Percentiles rank a stretch among this genome's conserved stretches.
These are phyloP conservation scores for Leccinum truebloodii DNA, from an alignment of 768 basidiomycete species.

Conservation along the genomic window DNA sequence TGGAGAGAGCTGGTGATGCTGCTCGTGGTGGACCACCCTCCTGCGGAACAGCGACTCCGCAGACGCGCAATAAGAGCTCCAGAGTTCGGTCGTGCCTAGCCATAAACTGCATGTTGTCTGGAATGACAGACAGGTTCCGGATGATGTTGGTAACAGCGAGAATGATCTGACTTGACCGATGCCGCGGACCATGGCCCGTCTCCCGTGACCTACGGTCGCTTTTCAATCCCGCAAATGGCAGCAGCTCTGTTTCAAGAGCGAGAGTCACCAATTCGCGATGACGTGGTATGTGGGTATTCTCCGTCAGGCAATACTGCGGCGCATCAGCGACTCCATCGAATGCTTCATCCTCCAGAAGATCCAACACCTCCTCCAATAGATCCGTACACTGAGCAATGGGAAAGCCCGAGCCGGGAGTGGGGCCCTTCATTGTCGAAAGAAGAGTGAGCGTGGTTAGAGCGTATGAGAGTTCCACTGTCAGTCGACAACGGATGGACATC, in stretches of 20 bases:
- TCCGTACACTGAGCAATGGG: constrained; percentile 76
- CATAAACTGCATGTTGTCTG: constrained; percentile 70
- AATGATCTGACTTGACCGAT: constrained; percentile 63
- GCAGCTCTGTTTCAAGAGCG: constrained; percentile 56
- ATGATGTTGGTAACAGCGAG: constrained; percentile 76
- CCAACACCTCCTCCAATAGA: constrained; percentile 82
- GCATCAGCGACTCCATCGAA: constrained; percentile 52
- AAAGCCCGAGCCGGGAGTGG: constrained; percentile 59
- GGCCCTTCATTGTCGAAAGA: constrained; percentile 74
- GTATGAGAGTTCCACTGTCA: constrained; percentile 84
- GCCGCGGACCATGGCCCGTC: constrained; percentile 53
- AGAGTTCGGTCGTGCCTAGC: constrained; percentile 64
- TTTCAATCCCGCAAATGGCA: constrained; percentile 61
- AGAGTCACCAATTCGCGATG: constrained; percentile 63
- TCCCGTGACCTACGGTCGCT: constrained; percentile 50
- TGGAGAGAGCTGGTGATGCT: constrained; percentile 59
- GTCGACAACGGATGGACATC: constrained; percentile 88
- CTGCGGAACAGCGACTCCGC: constrained; percentile 43
- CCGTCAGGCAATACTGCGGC: constrained; percentile 27
- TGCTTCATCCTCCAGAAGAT: constrained; percentile 81
- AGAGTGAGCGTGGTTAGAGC: constrained; percentile 85
- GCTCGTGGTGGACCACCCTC: constrained; percentile 40
- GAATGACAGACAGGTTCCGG: constrained; percentile 78
- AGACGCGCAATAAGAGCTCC: constrained; percentile 69
- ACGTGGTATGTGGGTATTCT: constrained; percentile 49